Conservation (phyloP, 768 basidiomycete genomes). For the Collybiopsis luxurians region DNA sequence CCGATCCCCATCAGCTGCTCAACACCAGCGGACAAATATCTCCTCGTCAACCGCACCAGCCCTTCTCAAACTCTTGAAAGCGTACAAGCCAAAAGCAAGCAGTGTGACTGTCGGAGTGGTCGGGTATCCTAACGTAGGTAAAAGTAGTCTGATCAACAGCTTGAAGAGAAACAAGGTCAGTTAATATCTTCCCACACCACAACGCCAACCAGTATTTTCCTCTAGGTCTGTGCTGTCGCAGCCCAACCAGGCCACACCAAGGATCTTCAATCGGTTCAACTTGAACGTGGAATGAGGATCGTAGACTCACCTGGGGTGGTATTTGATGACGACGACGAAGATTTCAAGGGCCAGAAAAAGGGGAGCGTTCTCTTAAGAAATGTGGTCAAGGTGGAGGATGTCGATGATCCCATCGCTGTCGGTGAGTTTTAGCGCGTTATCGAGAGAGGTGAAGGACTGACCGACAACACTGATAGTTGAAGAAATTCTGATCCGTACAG, state of each 20-base stretch:
- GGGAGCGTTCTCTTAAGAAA: slow-evolving; percentile 78
- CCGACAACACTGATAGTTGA: slow-evolving; percentile 55
- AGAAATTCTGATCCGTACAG: slow-evolving; percentile 76
- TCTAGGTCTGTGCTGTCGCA: slow-evolving; percentile 87
- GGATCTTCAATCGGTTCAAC: slow-evolving; percentile 84
- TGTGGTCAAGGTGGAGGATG: slow-evolving; percentile 86
- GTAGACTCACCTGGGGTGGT: slow-evolving; percentile 98
- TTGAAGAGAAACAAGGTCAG: slow-evolving; percentile 78
- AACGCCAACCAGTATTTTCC: not conserved
- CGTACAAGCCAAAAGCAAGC: slow-evolving; percentile 68
- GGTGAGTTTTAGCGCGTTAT: slow-evolving; percentile 46
- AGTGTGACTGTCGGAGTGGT: slow-evolving; percentile 88
- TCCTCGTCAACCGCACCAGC: slow-evolving; percentile 75
- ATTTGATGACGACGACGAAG: slow-evolving; percentile 74
- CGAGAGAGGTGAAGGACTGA: too few species aligned
- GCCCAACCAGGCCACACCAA: slow-evolving; percentile 94
- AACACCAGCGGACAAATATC: slow-evolving; percentile 77
- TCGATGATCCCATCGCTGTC: slow-evolving; percentile 87
- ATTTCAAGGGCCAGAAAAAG: slow-evolving; percentile 45
- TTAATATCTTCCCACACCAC: not conserved
- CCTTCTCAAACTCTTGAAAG: slow-evolving; percentile 79
- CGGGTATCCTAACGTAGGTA: slow-evolving; percentile 97
- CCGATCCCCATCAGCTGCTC: slow-evolving; percentile 72
- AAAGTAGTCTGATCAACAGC: slow-evolving; percentile 92
- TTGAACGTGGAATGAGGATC: slow-evolving; percentile 90